phyloP scores from a whole-genome alignment of 2,329 filamentous ascomycete genomes.

The Dothiorella sarmentorum region DNA sequence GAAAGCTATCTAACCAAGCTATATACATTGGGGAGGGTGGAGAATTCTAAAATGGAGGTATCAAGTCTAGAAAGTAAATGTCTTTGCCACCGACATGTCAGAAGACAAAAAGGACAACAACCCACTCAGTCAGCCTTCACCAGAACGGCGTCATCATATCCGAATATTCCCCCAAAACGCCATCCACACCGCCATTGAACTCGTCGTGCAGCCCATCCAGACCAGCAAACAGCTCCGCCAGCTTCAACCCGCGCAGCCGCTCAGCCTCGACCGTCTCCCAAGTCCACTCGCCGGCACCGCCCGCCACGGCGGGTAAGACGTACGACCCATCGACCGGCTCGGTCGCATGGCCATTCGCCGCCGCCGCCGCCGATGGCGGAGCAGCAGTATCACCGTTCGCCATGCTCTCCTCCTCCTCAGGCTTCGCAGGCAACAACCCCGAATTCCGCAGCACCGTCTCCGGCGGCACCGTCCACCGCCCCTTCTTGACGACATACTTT shows the following conservation, averaged over 20 bases:
- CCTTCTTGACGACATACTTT: constrained; percentile 51
- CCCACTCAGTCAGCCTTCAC: background rate
- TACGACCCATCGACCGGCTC: constrained; percentile 19
- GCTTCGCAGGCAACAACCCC: constrained; percentile 74
- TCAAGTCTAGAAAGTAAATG: background rate
- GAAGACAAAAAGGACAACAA: background rate
- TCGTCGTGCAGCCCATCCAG: constrained; percentile 54
- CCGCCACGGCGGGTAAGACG: constrained; percentile 23
- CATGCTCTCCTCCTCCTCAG: constrained; percentile 28
- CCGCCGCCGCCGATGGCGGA: constrained; percentile 19
- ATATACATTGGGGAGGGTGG: too few relatives aligned
- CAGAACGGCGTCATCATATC: constrained; percentile 29
- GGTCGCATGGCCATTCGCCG: too few relatives aligned
- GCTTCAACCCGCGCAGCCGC: constrained; percentile 51
- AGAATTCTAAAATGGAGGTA: constrained; percentile 2
- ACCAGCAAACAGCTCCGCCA: constrained; percentile 54
- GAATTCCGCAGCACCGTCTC: constrained; percentile 69
- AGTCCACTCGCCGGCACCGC: constrained; percentile 47
- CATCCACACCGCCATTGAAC: constrained; percentile 43
- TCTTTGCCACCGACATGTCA: background rate
- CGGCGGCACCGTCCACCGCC: constrained; percentile 76
- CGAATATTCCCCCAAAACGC: constrained; percentile 43
- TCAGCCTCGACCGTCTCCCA: constrained; percentile 61
- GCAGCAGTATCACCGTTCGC: constrained; percentile 8
- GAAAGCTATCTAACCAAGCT: too few relatives aligned